Conservation (phyloP, 2,329 filamentous ascomycete genomes). For the Coniochaeta sp. region DNA sequence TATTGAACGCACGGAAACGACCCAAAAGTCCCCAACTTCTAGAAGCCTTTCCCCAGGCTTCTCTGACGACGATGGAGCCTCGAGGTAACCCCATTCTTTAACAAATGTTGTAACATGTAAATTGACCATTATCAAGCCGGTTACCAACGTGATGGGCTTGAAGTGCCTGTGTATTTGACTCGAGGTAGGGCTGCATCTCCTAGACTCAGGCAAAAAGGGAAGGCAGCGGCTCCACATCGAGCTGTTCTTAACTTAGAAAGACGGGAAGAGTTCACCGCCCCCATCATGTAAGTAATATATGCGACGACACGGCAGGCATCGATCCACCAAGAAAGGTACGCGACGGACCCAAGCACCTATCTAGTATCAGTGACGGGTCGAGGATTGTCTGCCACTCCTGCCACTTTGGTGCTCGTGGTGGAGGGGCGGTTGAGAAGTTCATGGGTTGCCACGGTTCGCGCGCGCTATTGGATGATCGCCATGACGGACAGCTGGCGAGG, state of each 20-base stretch:
- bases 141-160: constrained; percentile 8
- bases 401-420: not conserved
- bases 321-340: not conserved
- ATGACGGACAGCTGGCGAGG: not conserved
- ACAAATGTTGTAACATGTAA: constrained; percentile 13
- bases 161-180: constrained; percentile 6
- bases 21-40: constrained; percentile 1
- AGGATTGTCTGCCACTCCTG: not conserved
- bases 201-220: constrained; percentile 4
- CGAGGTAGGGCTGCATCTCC: constrained; percentile 18
- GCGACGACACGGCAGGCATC: constrained; percentile 2
- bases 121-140: constrained; percentile 10
- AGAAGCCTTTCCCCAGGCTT: constrained; percentile 13
- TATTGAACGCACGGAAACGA: not conserved
- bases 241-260: constrained; percentile 12
- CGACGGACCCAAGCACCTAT: not conserved
- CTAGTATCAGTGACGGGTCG: not conserved
- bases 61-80: constrained; percentile 2
- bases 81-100: constrained; percentile 7
- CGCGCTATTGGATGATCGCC: not conserved
- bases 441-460: not conserved
- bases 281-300: constrained; percentile 15
- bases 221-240: constrained; percentile 10
- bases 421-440: not conserved
- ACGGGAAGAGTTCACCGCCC: constrained; percentile 1